Conservation (phyloP, 805 yeast genomes). For the Tetrapisispora taiwanensis region DNA sequence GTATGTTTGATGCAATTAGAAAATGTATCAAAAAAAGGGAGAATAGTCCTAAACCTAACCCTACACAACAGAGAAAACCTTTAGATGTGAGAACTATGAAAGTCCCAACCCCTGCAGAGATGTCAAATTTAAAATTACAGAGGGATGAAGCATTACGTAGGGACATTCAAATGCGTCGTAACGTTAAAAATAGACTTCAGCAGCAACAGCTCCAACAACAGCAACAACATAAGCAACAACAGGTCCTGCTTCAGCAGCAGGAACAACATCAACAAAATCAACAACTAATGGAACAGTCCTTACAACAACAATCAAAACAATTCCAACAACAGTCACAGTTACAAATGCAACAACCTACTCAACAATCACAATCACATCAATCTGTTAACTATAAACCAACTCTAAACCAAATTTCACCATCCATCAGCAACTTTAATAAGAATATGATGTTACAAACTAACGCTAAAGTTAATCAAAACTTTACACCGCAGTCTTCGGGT, state of each 20-base stretch:
- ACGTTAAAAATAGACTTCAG: conserved; percentile 24
- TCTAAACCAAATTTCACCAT: neutral
- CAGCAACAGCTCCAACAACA: conserved; percentile 15
- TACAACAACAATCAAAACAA: neutral
- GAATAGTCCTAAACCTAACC: conserved; percentile 51
- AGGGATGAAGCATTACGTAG: conserved; percentile 80
- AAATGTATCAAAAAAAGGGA: conserved; percentile 86
- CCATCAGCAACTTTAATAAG: neutral
- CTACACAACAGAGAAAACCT: conserved; percentile 33
- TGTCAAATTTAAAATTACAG: conserved; percentile 73
- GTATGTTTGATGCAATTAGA: conserved; percentile 92
- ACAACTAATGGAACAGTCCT: conserved; percentile 4
- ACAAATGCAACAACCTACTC: conserved; percentile 2
- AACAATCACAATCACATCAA: neutral
- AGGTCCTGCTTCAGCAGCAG: conserved; percentile 8
- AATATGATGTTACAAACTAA: neutral
- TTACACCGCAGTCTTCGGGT: neutral
- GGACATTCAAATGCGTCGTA: conserved; percentile 30
- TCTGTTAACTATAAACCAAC: neutral
- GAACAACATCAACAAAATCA: neutral
- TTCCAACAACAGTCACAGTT: neutral
- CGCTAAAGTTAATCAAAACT: neutral
- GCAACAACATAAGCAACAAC: conserved; percentile 2
- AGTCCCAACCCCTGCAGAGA: conserved; percentile 74
- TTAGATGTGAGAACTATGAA: conserved; percentile 36